These are phyloP conservation scores for Mycena epipterygia DNA, from an alignment of 768 basidiomycete genomes.

Conservation along the genomic window DNA sequence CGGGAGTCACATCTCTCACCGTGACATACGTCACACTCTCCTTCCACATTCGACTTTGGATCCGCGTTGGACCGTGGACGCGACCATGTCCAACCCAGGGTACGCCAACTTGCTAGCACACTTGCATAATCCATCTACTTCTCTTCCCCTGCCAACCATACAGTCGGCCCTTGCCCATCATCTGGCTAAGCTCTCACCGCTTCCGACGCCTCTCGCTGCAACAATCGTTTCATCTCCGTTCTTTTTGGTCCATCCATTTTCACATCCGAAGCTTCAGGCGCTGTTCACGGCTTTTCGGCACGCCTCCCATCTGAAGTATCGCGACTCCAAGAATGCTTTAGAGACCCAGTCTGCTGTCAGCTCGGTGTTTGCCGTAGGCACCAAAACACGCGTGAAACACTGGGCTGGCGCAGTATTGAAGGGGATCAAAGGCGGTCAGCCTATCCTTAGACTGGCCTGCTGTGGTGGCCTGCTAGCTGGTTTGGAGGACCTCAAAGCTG, in stretches of 20 bases:
- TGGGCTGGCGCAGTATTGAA: slow-evolving; percentile 68
- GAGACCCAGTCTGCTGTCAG: slow-evolving; percentile 48
- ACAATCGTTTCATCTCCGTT: slow-evolving; percentile 68
- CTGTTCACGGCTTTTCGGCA: slow-evolving; percentile 71
- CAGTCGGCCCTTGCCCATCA: slow-evolving; percentile 72
- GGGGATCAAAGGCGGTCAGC: slow-evolving; percentile 76
- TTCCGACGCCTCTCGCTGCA: slow-evolving; percentile 71
- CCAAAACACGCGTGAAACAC: slow-evolving; percentile 55
- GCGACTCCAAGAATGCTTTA: slow-evolving; percentile 52
- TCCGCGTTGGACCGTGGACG: no score
- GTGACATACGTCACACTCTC: no score
- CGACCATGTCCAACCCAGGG: slow-evolving; percentile 33
- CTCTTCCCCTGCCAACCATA: slow-evolving; percentile 62
- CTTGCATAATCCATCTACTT: slow-evolving; percentile 60
- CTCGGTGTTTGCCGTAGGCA: slow-evolving; percentile 53
- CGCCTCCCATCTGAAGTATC: slow-evolving; percentile 67
- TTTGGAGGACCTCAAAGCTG: slow-evolving; percentile 65
- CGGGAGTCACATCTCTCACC: no score
- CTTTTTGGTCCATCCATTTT: slow-evolving; percentile 60
- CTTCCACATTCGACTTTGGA: no score
- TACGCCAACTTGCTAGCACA: slow-evolving; percentile 65
- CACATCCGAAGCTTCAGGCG: slow-evolving; percentile 61
- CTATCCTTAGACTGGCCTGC: slow-evolving; percentile 72
- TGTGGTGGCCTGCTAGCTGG: slow-evolving; percentile 76
- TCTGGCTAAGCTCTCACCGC: slow-evolving; percentile 61